Base-by-base conservation (phyloP, 2,329 filamentous ascomycete genomes). In the Lasiodiplodia hormozganensis region DNA sequence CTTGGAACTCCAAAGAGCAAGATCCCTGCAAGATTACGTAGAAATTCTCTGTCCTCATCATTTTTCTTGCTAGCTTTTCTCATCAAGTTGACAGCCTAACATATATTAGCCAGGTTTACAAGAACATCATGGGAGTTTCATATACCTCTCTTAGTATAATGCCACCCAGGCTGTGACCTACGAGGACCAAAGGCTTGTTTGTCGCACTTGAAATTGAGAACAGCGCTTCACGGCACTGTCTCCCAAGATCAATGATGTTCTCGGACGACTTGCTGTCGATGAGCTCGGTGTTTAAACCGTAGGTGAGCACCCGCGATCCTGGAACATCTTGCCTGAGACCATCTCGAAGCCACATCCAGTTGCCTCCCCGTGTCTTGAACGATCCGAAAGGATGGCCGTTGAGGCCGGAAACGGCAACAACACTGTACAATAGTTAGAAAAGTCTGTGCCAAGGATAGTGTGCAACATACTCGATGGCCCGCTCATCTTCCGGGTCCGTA, bases 321-420 rank as follows among this genome's bases (percentile, higher is more conserved):
- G 28, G 3, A 11, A 56, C 7, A 8, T 56, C 52, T 10, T 14
- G 52, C 16, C 4, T 16, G 10, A 56, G 28, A 5, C 18, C 52
- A 18, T 56, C 52, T 36, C 52, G 52, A 2, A 56, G 52, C 52
- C 52, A 56, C 25, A 56, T 56, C 43, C 28, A 56, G 11, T 16
- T 28, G 14, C 28, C 4, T 36, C 28, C 18, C 18, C n/a, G 25
- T 10, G 31, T 34, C 52, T 56, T 56, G 52, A 56, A 56, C 2
- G 52, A 56, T 4, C 52, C 52, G 18, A 56, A 28, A 11, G 52
- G 14, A n/a, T 56, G 52, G 2, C 52, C 28, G 2, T 56, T 56
- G 2, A 56, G 52, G 4, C 52, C 52, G 2, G 52, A 21, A 21
- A 47, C 43, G 0, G 43, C 43, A 11, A 47, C 43, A 47, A 47